Percentiles rank a stretch among this genome's conserved stretches.
These are phyloP conservation scores for Colletotrichum kahawae DNA, from an alignment of 2,329 filamentous ascomycete species.

Conservation along the genomic window DNA sequence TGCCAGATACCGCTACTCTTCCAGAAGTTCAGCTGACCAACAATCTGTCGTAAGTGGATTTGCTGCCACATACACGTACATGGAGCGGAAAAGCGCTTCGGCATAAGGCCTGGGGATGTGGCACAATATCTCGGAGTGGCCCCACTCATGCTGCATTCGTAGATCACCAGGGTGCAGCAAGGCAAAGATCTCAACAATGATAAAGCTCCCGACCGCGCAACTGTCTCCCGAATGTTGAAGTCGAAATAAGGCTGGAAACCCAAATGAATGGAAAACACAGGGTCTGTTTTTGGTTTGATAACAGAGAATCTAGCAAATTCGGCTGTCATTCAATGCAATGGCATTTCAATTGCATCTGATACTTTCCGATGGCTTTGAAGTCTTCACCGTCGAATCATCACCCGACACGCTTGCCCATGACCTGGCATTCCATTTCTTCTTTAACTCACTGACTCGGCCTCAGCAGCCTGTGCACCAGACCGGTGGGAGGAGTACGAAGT, in stretches of 20 bases:
- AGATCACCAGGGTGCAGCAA: neutral
- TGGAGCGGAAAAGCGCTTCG: neutral
- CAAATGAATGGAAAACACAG: neutral
- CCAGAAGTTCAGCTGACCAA: neutral
- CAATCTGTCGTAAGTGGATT: neutral
- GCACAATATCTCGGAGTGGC: neutral
- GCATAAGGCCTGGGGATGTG: neutral
- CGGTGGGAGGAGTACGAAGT: neutral
- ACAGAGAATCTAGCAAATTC: neutral
- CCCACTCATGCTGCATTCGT: neutral
- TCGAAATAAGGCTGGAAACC: neutral
- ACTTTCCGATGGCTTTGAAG: neutral
- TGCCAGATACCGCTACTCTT: neutral
- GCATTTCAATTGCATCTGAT: neutral
- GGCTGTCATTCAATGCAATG: neutral
- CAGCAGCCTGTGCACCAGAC: neutral
- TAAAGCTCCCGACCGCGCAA: neutral
- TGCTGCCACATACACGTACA: neutral
- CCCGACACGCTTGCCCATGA: neutral
- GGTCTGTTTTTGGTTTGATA: neutral
- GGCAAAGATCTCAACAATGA: neutral
- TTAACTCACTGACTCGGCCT: neutral
- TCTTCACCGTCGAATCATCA: neutral
- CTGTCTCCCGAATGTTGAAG: neutral
- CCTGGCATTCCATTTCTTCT: neutral